Evolutionary conservation across 768 basidiomycete species (phyloP).

Genomic region (Tylopilus sp.): DNA sequence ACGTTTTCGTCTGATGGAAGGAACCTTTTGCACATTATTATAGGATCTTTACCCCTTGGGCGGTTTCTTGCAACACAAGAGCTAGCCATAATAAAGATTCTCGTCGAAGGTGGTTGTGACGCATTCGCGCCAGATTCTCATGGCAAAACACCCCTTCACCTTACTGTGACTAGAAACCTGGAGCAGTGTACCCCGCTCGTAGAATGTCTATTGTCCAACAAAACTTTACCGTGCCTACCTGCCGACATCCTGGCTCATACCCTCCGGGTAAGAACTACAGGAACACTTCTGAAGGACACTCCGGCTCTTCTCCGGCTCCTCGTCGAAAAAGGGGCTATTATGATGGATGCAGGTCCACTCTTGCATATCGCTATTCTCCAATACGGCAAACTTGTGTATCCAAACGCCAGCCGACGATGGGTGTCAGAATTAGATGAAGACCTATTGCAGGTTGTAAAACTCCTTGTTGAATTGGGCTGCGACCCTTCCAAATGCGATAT

Average conservation of each 20-base stretch:
- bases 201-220: neutral
- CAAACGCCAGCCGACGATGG: too few species aligned
- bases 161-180: neutral
- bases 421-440: too few species aligned
- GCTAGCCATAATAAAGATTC: too few species aligned
- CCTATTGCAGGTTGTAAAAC: too few species aligned
- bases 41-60: too few species aligned
- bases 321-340: neutral
- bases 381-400: too few species aligned
- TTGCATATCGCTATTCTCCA: conserved; percentile 1
- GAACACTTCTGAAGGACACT: too few species aligned
- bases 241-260: neutral
- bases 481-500: too few species aligned
- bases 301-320: neutral
- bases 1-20: neutral
- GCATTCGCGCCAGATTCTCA: neutral
- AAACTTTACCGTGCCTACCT: neutral
- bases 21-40: neutral
- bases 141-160: neutral
- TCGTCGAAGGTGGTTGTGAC: conserved; percentile 2
- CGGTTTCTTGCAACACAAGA: too few species aligned
- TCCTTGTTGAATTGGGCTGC: too few species aligned
- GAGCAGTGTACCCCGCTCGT: neutral
- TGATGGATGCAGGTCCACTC: neutral
- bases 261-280: neutral